A percentile compares a stretch with the other conserved stretches of the same genome.
Evolutionary conservation across 495 filamentous ascomycete genomes (phyloP).

Genomic region (Neurospora discreta): DNA sequence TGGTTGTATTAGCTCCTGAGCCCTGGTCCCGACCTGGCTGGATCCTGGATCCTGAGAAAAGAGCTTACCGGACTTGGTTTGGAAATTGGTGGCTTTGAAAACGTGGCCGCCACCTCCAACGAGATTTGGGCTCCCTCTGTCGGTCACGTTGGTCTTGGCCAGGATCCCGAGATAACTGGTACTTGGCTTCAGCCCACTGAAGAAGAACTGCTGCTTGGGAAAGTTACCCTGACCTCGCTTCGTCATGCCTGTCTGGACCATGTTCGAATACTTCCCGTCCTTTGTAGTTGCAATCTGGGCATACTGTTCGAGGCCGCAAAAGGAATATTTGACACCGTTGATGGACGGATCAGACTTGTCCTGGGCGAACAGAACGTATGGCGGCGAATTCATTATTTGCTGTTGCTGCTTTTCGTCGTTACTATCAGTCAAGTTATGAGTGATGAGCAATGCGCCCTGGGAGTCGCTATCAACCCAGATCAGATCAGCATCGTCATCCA

Average conservation of each 20-base stretch:
- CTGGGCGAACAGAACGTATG: conserved; percentile 72
- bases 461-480: conserved; percentile 72
- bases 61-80: conserved; percentile 62
- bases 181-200: conserved; percentile 58
- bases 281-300: conserved; percentile 51
- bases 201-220: conserved; percentile 78
- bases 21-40: neutral
- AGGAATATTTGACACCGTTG: conserved; percentile 59
- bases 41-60: neutral
- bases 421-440: conserved; percentile 49
- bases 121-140: conserved; percentile 42
- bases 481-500: conserved; percentile 37
- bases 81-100: conserved; percentile 54
- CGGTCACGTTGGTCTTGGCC: conserved; percentile 46
- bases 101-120: conserved; percentile 61
- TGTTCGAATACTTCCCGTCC: conserved; percentile 25
- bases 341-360: conserved; percentile 47
- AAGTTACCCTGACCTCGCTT: conserved; percentile 45
- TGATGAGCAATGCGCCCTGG: conserved; percentile 63
- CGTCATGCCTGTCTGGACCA: conserved; percentile 55
- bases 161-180: conserved; percentile 61
- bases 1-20: neutral
- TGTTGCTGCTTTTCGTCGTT: conserved; percentile 29
- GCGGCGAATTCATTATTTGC: conserved; percentile 48
- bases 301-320: conserved; percentile 54